Evolutionary conservation across 805 yeast genomes (phyloP).

Genomic region (Pichia heedii): DNA sequence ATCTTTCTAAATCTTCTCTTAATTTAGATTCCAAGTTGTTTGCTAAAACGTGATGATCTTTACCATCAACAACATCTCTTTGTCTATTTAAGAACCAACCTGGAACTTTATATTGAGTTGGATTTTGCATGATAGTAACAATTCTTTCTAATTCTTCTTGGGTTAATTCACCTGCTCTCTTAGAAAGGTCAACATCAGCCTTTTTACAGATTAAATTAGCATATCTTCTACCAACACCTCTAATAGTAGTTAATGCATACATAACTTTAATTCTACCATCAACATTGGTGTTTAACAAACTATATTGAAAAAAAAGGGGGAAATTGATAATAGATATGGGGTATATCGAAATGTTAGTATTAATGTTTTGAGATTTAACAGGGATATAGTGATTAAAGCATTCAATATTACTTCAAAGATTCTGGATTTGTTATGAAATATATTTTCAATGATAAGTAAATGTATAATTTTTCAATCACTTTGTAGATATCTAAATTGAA

Average conservation of each 20-base stretch:
- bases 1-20: conserved; percentile 99
- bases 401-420: no score
- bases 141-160: conserved; percentile 99
- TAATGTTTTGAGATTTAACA: background rate
- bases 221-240: conserved; percentile 99
- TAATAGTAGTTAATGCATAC: conserved; percentile 99
- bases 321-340: background rate
- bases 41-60: conserved; percentile 97
- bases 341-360: no score
- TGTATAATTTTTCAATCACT: no score
- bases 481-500: no score
- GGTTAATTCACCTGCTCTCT: conserved; percentile 99
- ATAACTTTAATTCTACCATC: conserved; percentile 99
- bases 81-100: conserved; percentile 99
- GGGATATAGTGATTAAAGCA: no score
- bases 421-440: no score
- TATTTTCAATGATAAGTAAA: no score
- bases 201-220: conserved; percentile 99
- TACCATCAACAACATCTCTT: conserved; percentile 96
- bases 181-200: conserved; percentile 97
- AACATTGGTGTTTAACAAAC: conserved; percentile 99
- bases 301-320: conserved; percentile 23
- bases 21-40: conserved; percentile 98
- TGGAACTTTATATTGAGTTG: conserved; percentile 98
- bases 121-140: conserved; percentile 99